phyloP scores from a whole-genome alignment of 208 protist species.

The Trypanosoma theileri region DNA sequence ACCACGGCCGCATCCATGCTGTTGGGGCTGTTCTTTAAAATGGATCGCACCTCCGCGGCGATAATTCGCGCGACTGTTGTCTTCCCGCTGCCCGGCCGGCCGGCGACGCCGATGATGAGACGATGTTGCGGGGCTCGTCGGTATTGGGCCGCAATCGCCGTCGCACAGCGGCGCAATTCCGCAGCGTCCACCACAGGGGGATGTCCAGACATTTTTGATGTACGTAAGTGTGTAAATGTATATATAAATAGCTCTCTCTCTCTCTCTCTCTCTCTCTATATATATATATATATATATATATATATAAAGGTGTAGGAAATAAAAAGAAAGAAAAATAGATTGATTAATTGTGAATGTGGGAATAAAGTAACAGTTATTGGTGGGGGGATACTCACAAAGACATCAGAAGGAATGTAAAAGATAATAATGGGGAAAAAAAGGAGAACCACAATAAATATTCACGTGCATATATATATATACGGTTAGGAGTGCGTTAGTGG shows the following conservation, averaged over 20 bases:
- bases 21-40: constrained; percentile 21
- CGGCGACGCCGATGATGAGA: constrained; percentile 69
- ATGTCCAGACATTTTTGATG: not conserved
- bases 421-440: too few relatives aligned
- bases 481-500: too few relatives aligned
- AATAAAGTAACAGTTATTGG: constrained; percentile 15
- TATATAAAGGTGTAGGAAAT: constrained; percentile 9
- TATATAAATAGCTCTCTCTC: not conserved
- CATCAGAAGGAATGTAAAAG: too few relatives aligned
- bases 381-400: too few relatives aligned
- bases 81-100: constrained; percentile 81
- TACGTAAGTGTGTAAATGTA: not conserved
- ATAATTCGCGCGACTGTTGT: constrained; percentile 46
- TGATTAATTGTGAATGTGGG: constrained; percentile 8
- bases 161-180: constrained; percentile 23
- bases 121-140: constrained; percentile 23
- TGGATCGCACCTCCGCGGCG: constrained; percentile 37
- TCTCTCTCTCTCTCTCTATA: constrained; percentile 2
- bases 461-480: too few relatives aligned
- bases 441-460: too few relatives aligned
- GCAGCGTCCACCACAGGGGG: constrained; percentile 12
- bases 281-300: constrained; percentile 9
- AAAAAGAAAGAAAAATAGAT: constrained; percentile 19
- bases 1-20: constrained; percentile 28
- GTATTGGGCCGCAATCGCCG: constrained; percentile 22